Percentiles rank a stretch among this genome's conserved stretches.
These are phyloP conservation scores for Sophora flavescens DNA, from an alignment of 306 rosid genomes.

Conservation along the genomic window DNA sequence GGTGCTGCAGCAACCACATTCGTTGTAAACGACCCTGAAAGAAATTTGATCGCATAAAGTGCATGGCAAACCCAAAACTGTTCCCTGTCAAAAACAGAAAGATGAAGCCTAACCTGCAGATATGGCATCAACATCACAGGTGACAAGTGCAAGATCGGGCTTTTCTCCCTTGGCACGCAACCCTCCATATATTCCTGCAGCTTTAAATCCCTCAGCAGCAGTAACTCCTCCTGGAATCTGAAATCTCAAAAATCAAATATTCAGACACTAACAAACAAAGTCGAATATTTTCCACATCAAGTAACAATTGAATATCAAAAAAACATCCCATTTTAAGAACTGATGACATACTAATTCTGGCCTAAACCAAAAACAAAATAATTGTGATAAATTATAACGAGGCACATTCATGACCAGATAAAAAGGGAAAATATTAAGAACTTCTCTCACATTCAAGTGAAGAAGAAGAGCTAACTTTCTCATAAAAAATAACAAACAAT, in stretches of 20 bases:
- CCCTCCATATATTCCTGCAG: slow-evolving; percentile 88
- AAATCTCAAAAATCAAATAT: slow-evolving; percentile 36
- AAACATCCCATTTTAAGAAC: background rate
- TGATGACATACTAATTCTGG: background rate
- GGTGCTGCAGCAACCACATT: slow-evolving; percentile 99
- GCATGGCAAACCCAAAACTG: slow-evolving; percentile 22
- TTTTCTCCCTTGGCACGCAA: slow-evolving; percentile 79
- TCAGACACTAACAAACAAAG: slow-evolving; percentile 29
- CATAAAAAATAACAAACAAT: background rate
- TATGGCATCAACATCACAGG: slow-evolving; percentile 90
- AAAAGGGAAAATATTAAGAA: background rate
- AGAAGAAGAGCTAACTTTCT: background rate
- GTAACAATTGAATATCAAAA: background rate
- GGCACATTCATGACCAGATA: background rate
- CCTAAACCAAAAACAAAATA: background rate
- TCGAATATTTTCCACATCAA: background rate
- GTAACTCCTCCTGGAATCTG: slow-evolving; percentile 94
- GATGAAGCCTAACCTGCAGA: slow-evolving; percentile 73
- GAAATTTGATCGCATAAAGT: slow-evolving; percentile 36
- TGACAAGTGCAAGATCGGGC: slow-evolving; percentile 94
- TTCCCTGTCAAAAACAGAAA: background rate
- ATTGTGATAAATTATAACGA: background rate
- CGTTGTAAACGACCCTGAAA: slow-evolving; percentile 82
- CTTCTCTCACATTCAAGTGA: background rate
- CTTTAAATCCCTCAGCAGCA: slow-evolving; percentile 91